These are phyloP conservation scores for Thozetella sp. DNA, from an alignment of 495 filamentous ascomycete species.

Conservation along the genomic window DNA sequence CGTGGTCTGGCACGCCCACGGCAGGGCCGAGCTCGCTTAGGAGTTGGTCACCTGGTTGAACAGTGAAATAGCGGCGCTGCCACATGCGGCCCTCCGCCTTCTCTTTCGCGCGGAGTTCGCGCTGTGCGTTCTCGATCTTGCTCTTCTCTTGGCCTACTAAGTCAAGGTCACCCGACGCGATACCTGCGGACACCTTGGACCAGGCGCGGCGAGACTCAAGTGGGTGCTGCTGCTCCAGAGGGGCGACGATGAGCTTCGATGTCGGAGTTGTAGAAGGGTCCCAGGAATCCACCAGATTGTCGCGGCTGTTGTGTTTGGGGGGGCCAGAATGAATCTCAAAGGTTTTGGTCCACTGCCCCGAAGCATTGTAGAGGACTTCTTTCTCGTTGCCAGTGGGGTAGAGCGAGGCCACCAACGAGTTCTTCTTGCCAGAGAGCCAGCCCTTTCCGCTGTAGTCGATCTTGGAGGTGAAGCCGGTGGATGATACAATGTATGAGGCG, in stretches of 20 bases:
- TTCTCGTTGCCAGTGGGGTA: conserved; percentile 79
- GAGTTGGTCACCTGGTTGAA: conserved; percentile 50
- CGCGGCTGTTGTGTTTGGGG: conserved; percentile 57
- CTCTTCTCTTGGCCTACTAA: conserved; percentile 75
- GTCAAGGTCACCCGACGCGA: conserved; percentile 82
- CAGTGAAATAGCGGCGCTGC: conserved; percentile 82
- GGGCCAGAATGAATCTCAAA: conserved; percentile 79
- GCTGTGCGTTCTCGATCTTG: conserved; percentile 89
- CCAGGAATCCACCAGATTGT: conserved; percentile 65
- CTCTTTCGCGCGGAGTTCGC: conserved; percentile 81
- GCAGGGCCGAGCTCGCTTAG: conserved; percentile 60
- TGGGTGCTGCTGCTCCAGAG: conserved; percentile 79
- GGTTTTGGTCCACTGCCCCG: conserved; percentile 88
- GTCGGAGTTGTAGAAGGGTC: conserved; percentile 61
- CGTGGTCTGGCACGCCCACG: conserved; percentile 52
- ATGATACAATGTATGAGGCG: conserved; percentile 79
- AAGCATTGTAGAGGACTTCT: conserved; percentile 78
- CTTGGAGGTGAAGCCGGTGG: conserved; percentile 85
- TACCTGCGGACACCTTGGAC: conserved; percentile 79
- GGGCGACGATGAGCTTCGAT: conserved; percentile 71
- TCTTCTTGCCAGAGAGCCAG: conserved; percentile 95
- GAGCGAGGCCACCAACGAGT: conserved; percentile 79
- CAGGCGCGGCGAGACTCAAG: conserved; percentile 90
- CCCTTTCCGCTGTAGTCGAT: conserved; percentile 92
- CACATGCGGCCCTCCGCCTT: conserved; percentile 77